Base-by-base conservation (phyloP, 805 yeast genomes). In the Starmerella potacharoeniae region DNA sequence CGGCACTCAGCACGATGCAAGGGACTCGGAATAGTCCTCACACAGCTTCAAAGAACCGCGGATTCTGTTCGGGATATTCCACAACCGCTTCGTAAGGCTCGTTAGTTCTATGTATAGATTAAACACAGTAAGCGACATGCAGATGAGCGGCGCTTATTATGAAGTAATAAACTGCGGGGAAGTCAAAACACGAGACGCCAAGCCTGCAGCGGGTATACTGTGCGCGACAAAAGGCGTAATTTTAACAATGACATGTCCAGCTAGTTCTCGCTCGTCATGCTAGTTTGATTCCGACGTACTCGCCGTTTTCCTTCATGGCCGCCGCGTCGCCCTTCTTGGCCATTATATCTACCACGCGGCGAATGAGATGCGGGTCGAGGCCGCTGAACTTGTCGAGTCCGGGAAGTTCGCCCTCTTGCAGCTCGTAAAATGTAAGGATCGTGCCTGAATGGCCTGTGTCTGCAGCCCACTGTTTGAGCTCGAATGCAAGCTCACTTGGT, bases 401-500 rank as follows among this genome's bases (percentile, higher is more conserved):
- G 52, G 77, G 76, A 59, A 88, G 80, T 45, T 78, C 83, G 52
- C 86, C 83, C 55, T 79, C 77, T 0, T 83, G 73, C 39, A 91
- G 67, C 68, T 91, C 97, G 67, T 86, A 89, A 14, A 89, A 68
- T 0, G 97, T 91, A 51, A 91, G 70, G 1, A 91, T 83, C 0
- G 83, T 74, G 6, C 86, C 86, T 53, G 76, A 71, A 64, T 88
- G 95, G 0, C 96, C 96, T 0, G 91, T 79, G 22, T 74, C 71
- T 53, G 85, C 90, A n/a, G 80, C 70, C 90, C 86, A 78, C 65
- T 82, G 84, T 65, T 79, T 65, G 51, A 90, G 63, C 61, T 74
- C 63, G 49, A 79, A 71, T 41, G 81, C 79, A 93, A 96, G 77
- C 61, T 79, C 79, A 62, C 83, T 77, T 55, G 88, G 73, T 16